Percentiles rank a stretch among this genome's conserved stretches.
These are phyloP conservation scores for Neospora caninum DNA, from an alignment of 169 alveolate genomes.

Conservation along the genomic window DNA sequence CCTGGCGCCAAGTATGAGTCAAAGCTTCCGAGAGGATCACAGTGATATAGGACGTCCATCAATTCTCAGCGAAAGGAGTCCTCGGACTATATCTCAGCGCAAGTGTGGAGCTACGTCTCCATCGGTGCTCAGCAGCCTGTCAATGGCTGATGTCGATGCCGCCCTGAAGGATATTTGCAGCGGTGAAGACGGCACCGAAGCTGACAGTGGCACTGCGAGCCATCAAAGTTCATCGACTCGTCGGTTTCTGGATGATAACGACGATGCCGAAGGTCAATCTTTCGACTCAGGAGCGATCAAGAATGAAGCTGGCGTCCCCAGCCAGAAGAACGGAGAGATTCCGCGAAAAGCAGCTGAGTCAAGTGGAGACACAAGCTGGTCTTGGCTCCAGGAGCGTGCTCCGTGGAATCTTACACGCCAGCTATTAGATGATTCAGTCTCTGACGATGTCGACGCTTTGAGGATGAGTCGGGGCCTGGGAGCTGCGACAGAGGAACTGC, in stretches of 20 bases:
- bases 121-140: not conserved
- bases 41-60: no score
- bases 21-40: no score
- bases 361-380: not conserved
- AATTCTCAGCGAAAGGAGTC: no score
- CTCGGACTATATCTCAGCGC: no score
- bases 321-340: not conserved
- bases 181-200: not conserved
- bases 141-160: not conserved
- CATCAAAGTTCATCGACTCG: not conserved
- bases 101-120: no score
- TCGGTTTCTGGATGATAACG: no score
- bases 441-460: not conserved
- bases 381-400: not conserved
- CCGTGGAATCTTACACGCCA: not conserved
- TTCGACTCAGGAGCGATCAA: no score
- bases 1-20: no score
- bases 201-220: not conserved
- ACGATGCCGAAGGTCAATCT: no score
- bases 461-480: not conserved
- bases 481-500: not conserved
- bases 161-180: not conserved
- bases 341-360: not conserved
- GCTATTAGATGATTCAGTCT: no score
- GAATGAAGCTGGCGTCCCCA: no score